Base-by-base conservation (phyloP, 768 basidiomycete species). In the Suillus alpinus region DNA sequence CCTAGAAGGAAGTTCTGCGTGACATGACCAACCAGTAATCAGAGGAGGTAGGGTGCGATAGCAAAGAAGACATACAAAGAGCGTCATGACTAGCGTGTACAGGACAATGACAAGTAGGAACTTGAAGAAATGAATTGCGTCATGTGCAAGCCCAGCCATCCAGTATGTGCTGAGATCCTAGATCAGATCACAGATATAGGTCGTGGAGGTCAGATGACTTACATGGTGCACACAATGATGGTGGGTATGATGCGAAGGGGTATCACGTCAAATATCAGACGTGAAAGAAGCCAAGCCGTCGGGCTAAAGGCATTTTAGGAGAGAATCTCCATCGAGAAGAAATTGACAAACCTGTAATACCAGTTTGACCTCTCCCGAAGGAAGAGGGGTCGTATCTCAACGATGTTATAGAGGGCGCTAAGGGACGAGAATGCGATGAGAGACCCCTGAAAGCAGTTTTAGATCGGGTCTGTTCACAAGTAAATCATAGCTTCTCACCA, bases 391-490 rank as follows among this genome's bases (percentile, higher is more conserved):
- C 94, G 84, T 58, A 89, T 81, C 70, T 89, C 89, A 2, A 95
- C 86, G 49, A 97, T 80, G 63, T 95, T 95, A 72, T 94, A 92
- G 60, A 98, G 72, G 0, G 95, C 94, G 66, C 94, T 95, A 46
- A 98, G 77, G 3, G 92, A 84, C 1, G 92, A 94, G 75, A 98
- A 97, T 0, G 95, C 92, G 53, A 97, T 86, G 31, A 98, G 81
- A 14, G 94, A 87, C 37, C 95, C 95, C 91, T 92, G 63, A 7
- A 34, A 29, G 18, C 39, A 52, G 39, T 56, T 58, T 67, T 16
- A 67, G 67, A 50, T 36, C 29, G 20, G 16, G 32, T 41, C 53
- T 47, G 29, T 18, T 20, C 20, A 47, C 29, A 31, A 8, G 13
- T 13, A 52, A 31, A 31, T 26, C 62, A 34, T 18, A 51, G 39